Percentiles rank a stretch among this genome's conserved stretches.
phyloP scores from a whole-genome alignment of 352 stramenopile genomes.

The Pythium folliculosum region DNA sequence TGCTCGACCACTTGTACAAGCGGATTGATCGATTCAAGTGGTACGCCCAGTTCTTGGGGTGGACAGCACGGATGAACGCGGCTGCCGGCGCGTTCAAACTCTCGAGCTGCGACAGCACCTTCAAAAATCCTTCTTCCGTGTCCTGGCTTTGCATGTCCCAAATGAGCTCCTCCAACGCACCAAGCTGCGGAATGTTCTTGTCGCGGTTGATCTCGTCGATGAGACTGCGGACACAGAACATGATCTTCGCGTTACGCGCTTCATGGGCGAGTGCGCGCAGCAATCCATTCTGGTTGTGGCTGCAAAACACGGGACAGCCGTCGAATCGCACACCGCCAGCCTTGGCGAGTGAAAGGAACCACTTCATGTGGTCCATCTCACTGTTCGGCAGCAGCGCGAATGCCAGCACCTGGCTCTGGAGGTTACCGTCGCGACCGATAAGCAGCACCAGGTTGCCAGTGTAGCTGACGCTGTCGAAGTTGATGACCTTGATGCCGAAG shows the following conservation, averaged over 20 bases:
- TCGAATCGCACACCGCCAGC: conserved; percentile 52
- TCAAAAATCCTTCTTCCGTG: conserved; percentile 58
- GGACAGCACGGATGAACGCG: conserved; percentile 55
- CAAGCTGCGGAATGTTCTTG: conserved; percentile 76
- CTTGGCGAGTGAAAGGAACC: conserved; percentile 67
- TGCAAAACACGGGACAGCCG: conserved; percentile 57
- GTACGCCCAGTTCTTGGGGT: conserved; percentile 70
- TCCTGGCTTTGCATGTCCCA: conserved; percentile 65
- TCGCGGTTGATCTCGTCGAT: conserved; percentile 68
- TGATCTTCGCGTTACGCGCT: conserved; percentile 55
- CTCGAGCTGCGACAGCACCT: conserved; percentile 51
- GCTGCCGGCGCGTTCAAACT: conserved; percentile 52
- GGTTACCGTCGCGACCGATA: conserved; percentile 67
- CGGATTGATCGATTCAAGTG: conserved; percentile 63
- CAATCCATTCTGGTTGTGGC: conserved; percentile 58
- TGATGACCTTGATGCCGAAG: conserved; percentile 73
- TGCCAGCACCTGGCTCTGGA: conserved; percentile 65
- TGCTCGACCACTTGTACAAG: conserved; percentile 72
- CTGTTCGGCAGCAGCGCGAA: conserved; percentile 67
- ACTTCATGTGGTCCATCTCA: conserved; percentile 72
- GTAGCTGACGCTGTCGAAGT: conserved; percentile 70
- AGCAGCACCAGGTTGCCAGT: conserved; percentile 62
- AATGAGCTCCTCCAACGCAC: conserved; percentile 55
- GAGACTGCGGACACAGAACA: conserved; percentile 73
- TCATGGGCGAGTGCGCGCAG: conserved; percentile 58